phyloP scores from a whole-genome alignment of 2,329 filamentous ascomycete genomes.

The Trichoderma sp. region DNA sequence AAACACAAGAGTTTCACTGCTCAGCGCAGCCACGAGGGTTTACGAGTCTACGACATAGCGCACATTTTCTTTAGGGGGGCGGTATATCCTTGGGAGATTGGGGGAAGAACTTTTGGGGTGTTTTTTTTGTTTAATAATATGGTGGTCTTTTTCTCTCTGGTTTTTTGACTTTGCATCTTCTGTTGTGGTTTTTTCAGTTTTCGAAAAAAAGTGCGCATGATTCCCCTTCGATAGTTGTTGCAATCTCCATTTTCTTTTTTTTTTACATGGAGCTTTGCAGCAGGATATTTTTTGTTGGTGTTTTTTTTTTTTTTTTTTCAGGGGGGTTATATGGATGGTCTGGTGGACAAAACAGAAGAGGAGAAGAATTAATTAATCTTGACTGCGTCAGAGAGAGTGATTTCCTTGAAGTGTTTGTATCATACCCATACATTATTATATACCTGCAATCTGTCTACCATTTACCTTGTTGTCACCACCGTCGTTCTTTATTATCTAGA shows the following conservation, averaged over 20 bases:
- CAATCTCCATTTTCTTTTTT: constrained; percentile 28
- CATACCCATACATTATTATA: constrained; percentile 13
- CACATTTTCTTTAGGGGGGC: constrained; percentile 13
- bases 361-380: not conserved
- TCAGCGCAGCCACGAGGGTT: constrained; percentile 39
- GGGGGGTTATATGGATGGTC: constrained; percentile 12
- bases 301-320: not conserved
- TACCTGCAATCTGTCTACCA: not conserved
- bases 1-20: constrained; percentile 23
- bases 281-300: constrained; percentile 28
- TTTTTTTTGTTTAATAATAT: not conserved
- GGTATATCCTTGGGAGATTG: constrained; percentile 22
- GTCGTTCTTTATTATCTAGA: constrained; percentile 27
- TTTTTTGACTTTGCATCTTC: constrained; percentile 14
- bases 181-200: constrained; percentile 20
- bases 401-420: not conserved
- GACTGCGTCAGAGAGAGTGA: not conserved
- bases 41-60: constrained; percentile 37
- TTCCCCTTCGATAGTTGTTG: constrained; percentile 30
- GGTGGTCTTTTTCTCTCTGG: constrained; percentile 9
- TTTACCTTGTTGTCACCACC: constrained; percentile 13
- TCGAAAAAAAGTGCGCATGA: constrained; percentile 28
- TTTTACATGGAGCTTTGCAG: constrained; percentile 33
- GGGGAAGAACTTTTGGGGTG: not conserved
- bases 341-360: not conserved